These are phyloP conservation scores for Zygotorulaspora mrakii DNA, from an alignment of 1,139 yeast species.

Conservation along the genomic window DNA sequence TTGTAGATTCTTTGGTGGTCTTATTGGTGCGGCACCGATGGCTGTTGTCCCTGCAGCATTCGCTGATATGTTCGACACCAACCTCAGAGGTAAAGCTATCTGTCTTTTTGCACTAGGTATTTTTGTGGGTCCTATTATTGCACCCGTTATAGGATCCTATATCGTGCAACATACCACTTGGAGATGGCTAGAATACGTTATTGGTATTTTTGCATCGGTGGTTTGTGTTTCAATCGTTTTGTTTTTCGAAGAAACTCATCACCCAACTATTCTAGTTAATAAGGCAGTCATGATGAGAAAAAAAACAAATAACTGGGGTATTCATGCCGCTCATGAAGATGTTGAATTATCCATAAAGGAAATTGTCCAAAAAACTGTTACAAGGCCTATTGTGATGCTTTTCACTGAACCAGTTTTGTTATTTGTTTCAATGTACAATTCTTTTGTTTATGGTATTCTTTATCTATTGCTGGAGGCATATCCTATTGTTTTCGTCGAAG, in stretches of 20 bases:
- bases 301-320: conserved; percentile 67
- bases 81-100: conserved; percentile 64
- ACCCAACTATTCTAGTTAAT: conserved; percentile 52
- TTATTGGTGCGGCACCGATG: conserved; percentile 74
- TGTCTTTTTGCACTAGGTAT: conserved; percentile 63
- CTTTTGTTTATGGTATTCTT: conserved; percentile 79
- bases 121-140: conserved; percentile 70
- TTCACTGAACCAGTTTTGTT: conserved; percentile 69
- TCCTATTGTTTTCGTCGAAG: conserved; percentile 65
- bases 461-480: conserved; percentile 75
- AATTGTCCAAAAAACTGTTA: conserved; percentile 61
- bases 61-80: conserved; percentile 66
- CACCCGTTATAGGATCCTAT: conserved; percentile 71
- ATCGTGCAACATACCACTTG: conserved; percentile 57
- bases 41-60: conserved; percentile 82
- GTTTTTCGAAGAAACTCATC: conserved; percentile 62
- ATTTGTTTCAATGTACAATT: conserved; percentile 66
- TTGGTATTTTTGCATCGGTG: conserved; percentile 56
- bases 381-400: conserved; percentile 69
- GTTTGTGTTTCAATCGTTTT: conserved; percentile 41
- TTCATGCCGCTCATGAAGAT: conserved; percentile 80
- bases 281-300: conserved; percentile 62
- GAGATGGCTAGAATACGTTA: conserved; percentile 73
- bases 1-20: conserved; percentile 72
- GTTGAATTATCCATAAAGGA: conserved; percentile 58